Base-by-base conservation (phyloP, 2,329 filamentous ascomycete genomes). In the Colletotrichum sublineola region DNA sequence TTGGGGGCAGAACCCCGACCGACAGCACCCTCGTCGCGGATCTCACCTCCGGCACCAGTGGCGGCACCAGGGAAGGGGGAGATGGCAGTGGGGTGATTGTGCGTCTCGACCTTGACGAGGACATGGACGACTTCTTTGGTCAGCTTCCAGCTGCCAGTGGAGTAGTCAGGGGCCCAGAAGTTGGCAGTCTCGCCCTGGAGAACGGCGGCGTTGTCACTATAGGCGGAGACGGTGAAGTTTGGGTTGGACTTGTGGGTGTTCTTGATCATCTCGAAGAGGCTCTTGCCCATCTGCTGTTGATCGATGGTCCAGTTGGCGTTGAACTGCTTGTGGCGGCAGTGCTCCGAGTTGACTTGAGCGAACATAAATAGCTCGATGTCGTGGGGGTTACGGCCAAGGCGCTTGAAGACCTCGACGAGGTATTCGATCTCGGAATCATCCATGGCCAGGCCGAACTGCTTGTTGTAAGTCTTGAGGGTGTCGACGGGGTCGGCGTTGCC, bases 301-400 rank as follows among this genome's bases (percentile, higher is more conserved):
- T 99, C 95, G 77, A 99, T 97, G 20, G 92, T 96, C 94, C 96
- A 99, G 71, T 91, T 92, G 38, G 96, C 95, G 82, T 99, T 99
- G 89, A 99, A 99, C 77, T 97, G 93, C 86, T 98, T 97, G 81
- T 89, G 87, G 33, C 87, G 86, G 76, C 87, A 97, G 83, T 98
- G 96, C 86, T 99, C 96, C 3, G 96, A 98, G 86, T 98, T 98
- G 81, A 99, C 96, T 84, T 99, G 96, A 20, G 96, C 96, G 81
- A 98, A 99, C 96, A 98, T 98, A 87, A 98, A 98, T 31, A 98
- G 88, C 84, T 99, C 96, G 56, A 98, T 94, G 80, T 98, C 96
- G 73, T 95, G 92, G 1, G 94, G 94, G 61, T 89, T 85, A 48
- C 91, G 85, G 74, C 90, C 89, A 24, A 81, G 79, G 58, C 76